Evolutionary conservation across 1,139 yeast species (phyloP).

Genomic region (Nakaseomyces delphensis): DNA sequence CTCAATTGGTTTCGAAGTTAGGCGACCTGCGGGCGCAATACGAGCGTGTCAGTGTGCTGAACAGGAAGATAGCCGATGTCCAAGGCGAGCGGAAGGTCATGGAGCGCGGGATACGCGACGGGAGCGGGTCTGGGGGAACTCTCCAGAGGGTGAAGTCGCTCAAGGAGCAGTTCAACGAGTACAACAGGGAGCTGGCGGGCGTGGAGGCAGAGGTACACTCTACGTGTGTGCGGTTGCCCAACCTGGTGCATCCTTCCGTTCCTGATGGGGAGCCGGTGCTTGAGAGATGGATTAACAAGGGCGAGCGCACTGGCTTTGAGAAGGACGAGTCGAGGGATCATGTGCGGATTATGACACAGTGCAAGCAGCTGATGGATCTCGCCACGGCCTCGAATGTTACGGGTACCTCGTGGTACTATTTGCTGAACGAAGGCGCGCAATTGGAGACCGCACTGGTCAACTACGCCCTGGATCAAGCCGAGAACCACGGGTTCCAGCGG

Average conservation of each 20-base stretch:
- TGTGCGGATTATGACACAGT: slow-evolving; percentile 38
- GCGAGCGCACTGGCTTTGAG: slow-evolving; percentile 25
- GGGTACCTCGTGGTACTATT: slow-evolving; percentile 85
- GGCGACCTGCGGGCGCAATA: slow-evolving; percentile 29
- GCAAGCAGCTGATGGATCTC: slow-evolving; percentile 49
- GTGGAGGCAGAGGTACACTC: slow-evolving; percentile 35
- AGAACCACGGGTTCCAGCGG: slow-evolving; percentile 57
- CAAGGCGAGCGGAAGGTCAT: slow-evolving; percentile 29
- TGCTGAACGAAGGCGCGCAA: slow-evolving; percentile 78
- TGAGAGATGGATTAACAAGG: slow-evolving; percentile 41
- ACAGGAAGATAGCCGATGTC: slow-evolving; percentile 21
- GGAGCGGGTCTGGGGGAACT: neutral
- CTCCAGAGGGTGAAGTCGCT: slow-evolving; percentile 10
- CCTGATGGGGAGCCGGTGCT: slow-evolving; percentile 40
- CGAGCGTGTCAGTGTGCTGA: slow-evolving; percentile 17
- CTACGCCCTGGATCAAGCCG: slow-evolving; percentile 61
- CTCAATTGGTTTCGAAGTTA: slow-evolving; percentile 30
- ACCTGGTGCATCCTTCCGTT: slow-evolving; percentile 48
- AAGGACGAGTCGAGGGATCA: slow-evolving; percentile 45
- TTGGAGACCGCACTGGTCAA: slow-evolving; percentile 85
- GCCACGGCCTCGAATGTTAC: slow-evolving; percentile 63
- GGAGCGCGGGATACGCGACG: slow-evolving; percentile 15
- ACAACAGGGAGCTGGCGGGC: slow-evolving; percentile 23
- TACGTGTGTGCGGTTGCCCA: slow-evolving; percentile 51
- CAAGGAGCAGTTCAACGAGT: slow-evolving; percentile 20